Base-by-base conservation (phyloP, 495 filamentous ascomycete species). In the Daldinia caldariorum region DNA sequence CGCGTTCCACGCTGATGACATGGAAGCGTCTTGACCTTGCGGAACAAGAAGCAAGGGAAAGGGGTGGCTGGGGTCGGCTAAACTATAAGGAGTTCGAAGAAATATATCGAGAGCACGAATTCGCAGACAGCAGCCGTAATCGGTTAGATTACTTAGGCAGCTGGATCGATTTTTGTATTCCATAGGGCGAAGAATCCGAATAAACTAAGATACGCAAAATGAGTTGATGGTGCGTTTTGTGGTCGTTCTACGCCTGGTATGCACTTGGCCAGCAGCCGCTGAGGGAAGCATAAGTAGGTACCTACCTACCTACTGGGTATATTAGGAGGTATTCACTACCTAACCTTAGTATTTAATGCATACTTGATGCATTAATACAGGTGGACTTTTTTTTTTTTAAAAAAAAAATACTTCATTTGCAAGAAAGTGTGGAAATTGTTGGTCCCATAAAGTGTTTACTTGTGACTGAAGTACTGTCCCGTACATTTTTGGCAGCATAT, bases 121-220 rank as follows among this genome's bases (percentile, higher is more conserved):
- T 86, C 55, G 86, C 88, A 51, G 89, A 89, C 37, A 79, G 82
- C 43, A 80, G 74, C 6, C 79, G 81, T 4, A 82, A 80, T 58
- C 75, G 84, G 26, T 83, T 96, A 61, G 90, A 89, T 57, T 95
- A 94, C 79, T 82, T 95, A 35, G 91, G 89, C 16, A 90, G 84
- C 61, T 97, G 93, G 93, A 93, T 94, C 74, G 92, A 95, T 77
- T 91, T 94, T 73, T 88, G 85, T 72, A 86, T 88, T 61, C 85
- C 85, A 10, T 84, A 80, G 69, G 34, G 6, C 9, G 34, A 35
- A 7, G 34, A 35, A 6, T 35, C 34, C 0, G 34, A 35, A 35
- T 35, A 18, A 18, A 22, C 22, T 1, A 10, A 20, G 16, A 47
- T 2, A 47, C 12, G 20, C 20, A 16, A 20, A 47, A 47, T 47